A percentile compares a stretch with the other conserved stretches of the same genome.
phyloP scores from a whole-genome alignment of 371 early-diverging fungal genomes.

The Haplosporangium sp. region DNA sequence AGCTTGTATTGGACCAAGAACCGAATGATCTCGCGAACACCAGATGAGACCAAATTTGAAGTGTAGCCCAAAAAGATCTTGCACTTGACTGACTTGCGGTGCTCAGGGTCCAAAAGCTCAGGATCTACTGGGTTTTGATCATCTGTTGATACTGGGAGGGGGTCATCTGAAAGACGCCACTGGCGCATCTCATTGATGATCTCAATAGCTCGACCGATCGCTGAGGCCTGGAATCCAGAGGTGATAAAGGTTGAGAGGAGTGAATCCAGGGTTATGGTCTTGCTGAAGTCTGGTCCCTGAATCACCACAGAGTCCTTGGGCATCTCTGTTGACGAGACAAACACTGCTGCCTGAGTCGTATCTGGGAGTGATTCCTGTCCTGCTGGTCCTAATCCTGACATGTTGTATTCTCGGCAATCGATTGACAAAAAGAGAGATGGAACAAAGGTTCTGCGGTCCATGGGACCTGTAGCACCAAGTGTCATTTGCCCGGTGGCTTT shows the following conservation, averaged over 20 bases:
- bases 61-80: conserved; percentile 99
- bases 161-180: conserved; percentile 92
- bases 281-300: conserved; percentile 91
- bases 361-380: conserved; percentile 29
- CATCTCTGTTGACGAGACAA: conserved; percentile 76
- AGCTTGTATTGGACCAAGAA: conserved; percentile 89
- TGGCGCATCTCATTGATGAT: conserved; percentile 90
- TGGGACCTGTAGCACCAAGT: too few species aligned
- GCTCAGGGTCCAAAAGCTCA: conserved; percentile 68
- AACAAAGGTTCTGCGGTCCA: not conserved
- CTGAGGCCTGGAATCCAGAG: conserved; percentile 95
- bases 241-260: conserved; percentile 77
- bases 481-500: too few species aligned
- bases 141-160: conserved; percentile 54
- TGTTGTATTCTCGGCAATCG: not conserved
- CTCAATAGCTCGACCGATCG: conserved; percentile 87
- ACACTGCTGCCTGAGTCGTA: conserved; percentile 68
- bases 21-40: conserved; percentile 95
- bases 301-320: conserved; percentile 75
- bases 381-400: conserved; percentile 30
- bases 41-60: conserved; percentile 97
- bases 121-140: conserved; percentile 68
- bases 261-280: conserved; percentile 68
- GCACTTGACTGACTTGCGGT: conserved; percentile 80
- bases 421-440: not conserved